Evolutionary conservation across 257 asterid species (phyloP), one percentile per base, ranked within the genome.

Genomic region (Nicotiana undulata): DNA sequence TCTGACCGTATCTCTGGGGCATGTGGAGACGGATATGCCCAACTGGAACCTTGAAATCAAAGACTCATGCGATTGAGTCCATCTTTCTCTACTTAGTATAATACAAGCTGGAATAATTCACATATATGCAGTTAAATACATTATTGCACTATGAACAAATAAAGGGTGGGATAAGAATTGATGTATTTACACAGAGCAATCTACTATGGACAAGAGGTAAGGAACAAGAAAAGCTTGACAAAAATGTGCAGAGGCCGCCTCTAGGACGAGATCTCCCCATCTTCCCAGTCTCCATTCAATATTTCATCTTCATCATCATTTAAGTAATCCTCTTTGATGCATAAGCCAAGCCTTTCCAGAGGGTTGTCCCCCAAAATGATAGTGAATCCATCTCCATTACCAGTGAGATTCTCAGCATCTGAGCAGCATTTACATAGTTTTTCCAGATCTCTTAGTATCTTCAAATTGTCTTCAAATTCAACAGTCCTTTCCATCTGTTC

Each of bases 181-280:
- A 15, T 72, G 77, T n/a, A 72, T 72, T 5, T 72, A 72, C 22
- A 72, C 77, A 22, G 20, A 72, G 77, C 2, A 44, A 37, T 10
- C 59, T 72, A 22, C 37, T 46, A 72, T 46, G 49, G 18, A 51
- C 18, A 51, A 13, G 18, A 51, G 56, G 5, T 1, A 4, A 51
- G 56, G 18, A 72, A 72, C 59, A 46, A 72, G 77, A 46, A 72
- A 46, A 18, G 77, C 1, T 72, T 3, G 22, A 72, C 59, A 72
- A 72, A 68, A 68, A 68, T 24, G 34, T 1, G 59, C 4, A 13
- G 11, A 18, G 24, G 24, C 26, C 24, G 26, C 26, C 59, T 28
- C 63, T 79, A 84, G 0, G 13, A 72, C n/a, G 87, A 63, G 44
- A 90, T 93, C 81, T 92, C 97, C 9, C 95, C 97, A 74, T 92